Evolutionary conservation across 1,284 basidiomycete species (phyloP), one percentile per base, ranked within the genome.

Genomic region (Sporisorium scitamineum): DNA sequence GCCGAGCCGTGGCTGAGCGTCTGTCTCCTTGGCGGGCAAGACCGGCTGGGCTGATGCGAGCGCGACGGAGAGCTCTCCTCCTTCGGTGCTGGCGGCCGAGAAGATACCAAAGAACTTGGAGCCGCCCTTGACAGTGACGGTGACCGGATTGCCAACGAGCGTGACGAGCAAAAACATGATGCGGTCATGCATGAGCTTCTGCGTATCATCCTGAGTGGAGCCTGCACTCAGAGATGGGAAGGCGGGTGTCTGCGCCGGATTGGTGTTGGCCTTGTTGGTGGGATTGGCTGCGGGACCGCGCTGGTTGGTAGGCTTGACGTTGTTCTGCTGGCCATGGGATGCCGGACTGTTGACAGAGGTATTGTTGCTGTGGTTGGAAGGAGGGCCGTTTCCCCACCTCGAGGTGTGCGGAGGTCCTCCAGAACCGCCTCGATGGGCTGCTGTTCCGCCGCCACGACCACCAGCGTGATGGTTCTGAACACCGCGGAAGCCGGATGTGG

Each of bases 61-160:
- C 10, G 79, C 76, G 11, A 84, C 69, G 13, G 76, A 78, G 11
- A 80, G 60, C 44, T 80, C 80, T 44, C 69, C 75, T 9, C 56
- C 54, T 27, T 79, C 81, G 18, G 72, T 70, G 51, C 70, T 65
- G 32, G 80, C 80, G 13, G 73, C 61, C 2, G 79, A 80, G 27
- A 84, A 72, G 45, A 84, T 79, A 27, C 83, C 83, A n/a, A 82
- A 79, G 63, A 77, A 80, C 13, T 75, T 60, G 34, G 57, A 27
- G 20, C 83, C 81, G 48, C 60, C 64, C 27, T 68, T 78, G 60
- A 79, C 72, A 20, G 70, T 74, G 24, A 78, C 81, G n/a, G 70
- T 71, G 63, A 82, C 79, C 5, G 79, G 70, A 37, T 74, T 77
- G 55, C 80, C 80, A 20, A 81, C 60, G 24, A 81, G 66, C 22